Conservation (phyloP, 2,329 filamentous ascomycete genomes). For the Cadophora luteo-olivacea region DNA sequence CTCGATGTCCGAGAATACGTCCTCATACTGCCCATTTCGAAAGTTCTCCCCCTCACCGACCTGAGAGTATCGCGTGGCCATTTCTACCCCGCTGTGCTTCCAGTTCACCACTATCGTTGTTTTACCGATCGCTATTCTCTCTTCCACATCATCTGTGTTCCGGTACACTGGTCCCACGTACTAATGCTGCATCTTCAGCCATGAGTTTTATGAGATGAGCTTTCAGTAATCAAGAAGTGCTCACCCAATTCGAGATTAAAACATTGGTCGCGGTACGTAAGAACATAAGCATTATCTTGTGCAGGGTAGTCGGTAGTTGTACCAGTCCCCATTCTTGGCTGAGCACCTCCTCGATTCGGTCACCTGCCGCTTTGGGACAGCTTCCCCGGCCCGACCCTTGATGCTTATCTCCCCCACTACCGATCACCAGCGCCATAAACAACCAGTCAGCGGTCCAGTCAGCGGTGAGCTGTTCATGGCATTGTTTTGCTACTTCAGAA, state of each 20-base stretch:
- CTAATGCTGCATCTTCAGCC: neutral
- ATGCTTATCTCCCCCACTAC: conserved; percentile 11
- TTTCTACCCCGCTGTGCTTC: neutral
- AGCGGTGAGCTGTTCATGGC: neutral
- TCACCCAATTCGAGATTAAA: neutral
- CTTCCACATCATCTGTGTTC: neutral
- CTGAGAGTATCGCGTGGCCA: neutral
- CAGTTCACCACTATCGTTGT: neutral
- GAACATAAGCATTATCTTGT: neutral
- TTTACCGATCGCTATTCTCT: neutral
- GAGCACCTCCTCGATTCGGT: conserved; percentile 3
- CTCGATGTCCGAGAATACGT: neutral
- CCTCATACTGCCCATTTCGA: neutral
- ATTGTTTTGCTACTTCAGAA: too few relatives aligned
- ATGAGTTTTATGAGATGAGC: neutral
- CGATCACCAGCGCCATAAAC: neutral
- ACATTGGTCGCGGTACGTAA: neutral
- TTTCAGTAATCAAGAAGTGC: neutral
- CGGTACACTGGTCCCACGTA: neutral
- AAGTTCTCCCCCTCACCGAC: neutral
- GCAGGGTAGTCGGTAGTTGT: neutral
- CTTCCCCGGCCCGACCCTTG: neutral
- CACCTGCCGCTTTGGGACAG: neutral
- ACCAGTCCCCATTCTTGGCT: conserved; percentile 6
- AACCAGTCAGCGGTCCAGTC: neutral